phyloP scores from a whole-genome alignment of 1,284 basidiomycete species.

The Pseudozyma flocculosa region DNA sequence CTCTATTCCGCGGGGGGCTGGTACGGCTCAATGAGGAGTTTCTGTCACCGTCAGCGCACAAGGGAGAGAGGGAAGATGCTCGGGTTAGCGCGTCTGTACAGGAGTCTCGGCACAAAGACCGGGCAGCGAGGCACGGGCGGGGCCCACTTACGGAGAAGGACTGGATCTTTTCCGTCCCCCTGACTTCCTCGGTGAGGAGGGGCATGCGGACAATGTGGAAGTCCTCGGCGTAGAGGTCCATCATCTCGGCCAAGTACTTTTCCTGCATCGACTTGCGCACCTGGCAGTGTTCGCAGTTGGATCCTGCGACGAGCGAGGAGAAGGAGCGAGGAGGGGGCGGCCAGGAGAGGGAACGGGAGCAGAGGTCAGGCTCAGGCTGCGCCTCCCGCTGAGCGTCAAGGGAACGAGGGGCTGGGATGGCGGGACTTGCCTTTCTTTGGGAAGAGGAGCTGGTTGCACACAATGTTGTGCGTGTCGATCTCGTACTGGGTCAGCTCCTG shows the following conservation, averaged over 20 bases:
- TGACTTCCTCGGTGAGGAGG: constrained; percentile 91
- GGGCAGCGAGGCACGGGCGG: too few species aligned
- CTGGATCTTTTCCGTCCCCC: constrained; percentile 88
- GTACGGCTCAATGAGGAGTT: constrained; percentile 48
- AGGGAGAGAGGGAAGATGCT: not conserved
- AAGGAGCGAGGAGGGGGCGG: not conserved
- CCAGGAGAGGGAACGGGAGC: too few species aligned
- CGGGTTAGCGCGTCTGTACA: too few species aligned
- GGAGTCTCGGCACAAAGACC: too few species aligned
- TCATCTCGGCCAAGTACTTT: constrained; percentile 57
- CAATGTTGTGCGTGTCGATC: constrained; percentile 98
- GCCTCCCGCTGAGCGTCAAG: too few species aligned
- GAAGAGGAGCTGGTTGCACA: constrained; percentile 95
- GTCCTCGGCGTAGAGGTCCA: constrained; percentile 56
- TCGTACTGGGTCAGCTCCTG: constrained; percentile 94
- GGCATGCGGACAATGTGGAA: constrained; percentile 68
- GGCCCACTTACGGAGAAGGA: constrained; percentile 59
- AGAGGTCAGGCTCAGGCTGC: too few species aligned
- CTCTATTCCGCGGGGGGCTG: constrained; percentile 30
- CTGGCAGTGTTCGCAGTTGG: constrained; percentile 90
- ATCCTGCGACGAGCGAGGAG: constrained; percentile 63
- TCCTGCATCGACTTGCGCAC: constrained; percentile 97
- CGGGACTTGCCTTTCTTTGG: constrained; percentile 74
- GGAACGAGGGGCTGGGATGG: not conserved
- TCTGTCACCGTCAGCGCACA: constrained; percentile 1